Percentiles rank a stretch among this genome's conserved stretches.
Conservation (phyloP, 1,139 yeast genomes). For the Blastobotrys buckinghamii region DNA sequence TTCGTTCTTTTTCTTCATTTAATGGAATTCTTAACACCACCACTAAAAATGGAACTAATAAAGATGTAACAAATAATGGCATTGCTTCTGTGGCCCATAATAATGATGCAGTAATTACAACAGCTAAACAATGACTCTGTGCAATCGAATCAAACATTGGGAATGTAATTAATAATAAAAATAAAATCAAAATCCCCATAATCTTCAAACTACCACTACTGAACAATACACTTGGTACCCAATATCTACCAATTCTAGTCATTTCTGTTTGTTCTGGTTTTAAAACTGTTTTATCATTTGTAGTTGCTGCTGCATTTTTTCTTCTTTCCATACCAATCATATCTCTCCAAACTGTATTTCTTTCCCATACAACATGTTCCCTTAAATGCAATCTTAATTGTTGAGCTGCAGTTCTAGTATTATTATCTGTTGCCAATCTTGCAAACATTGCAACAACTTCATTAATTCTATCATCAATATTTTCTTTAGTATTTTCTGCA, state of each 20-base stretch:
- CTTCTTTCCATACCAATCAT: constrained; percentile 84
- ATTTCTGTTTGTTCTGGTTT: neutral
- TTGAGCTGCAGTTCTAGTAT: constrained; percentile 49
- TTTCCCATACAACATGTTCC: constrained; percentile 93
- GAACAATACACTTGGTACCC: constrained; percentile 21
- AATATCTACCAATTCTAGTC: constrained; percentile 11
- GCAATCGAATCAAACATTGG: constrained; percentile 53
- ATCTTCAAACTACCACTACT: constrained; percentile 29
- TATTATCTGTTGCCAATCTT: constrained; percentile 36
- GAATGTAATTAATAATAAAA: constrained; percentile 45
- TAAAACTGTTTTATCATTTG: neutral
- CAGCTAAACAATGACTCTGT: constrained; percentile 78
- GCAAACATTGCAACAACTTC: constrained; percentile 49
- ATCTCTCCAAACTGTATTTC: constrained; percentile 96
- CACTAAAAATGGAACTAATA: constrained; percentile 72
- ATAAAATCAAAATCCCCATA: constrained; percentile 41
- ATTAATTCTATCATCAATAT: constrained; percentile 44
- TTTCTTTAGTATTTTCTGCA: constrained; percentile 39
- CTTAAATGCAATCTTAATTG: constrained; percentile 73
- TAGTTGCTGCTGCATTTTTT: constrained; percentile 39
- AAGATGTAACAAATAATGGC: constrained; percentile 80
- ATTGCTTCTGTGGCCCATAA: constrained; percentile 94
- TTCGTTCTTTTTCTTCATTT: constrained; percentile 43
- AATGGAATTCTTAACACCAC: constrained; percentile 70
- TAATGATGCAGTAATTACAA: constrained; percentile 69